Conservation (phyloP, 2,329 filamentous ascomycete species). For the Aureobasidium sp. region DNA sequence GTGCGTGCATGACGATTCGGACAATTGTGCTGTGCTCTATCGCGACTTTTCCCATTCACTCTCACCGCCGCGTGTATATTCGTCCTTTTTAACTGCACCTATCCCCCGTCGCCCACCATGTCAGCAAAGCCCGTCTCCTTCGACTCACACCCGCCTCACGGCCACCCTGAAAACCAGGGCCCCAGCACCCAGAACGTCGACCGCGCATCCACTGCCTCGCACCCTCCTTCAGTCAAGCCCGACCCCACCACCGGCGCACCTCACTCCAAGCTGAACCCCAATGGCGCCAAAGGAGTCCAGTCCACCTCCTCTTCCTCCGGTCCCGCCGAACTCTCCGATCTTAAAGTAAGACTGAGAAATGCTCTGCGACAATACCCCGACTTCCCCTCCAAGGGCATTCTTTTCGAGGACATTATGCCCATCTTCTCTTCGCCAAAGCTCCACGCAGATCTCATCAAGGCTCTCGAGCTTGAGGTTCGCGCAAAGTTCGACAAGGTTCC, state of each 20-base stretch:
- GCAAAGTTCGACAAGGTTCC: constrained; percentile 46
- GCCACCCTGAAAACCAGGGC: constrained; percentile 21
- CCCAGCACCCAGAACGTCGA: constrained; percentile 20
- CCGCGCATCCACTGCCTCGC: constrained; percentile 24
- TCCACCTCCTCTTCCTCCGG: constrained; percentile 41
- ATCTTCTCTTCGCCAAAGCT: constrained; percentile 18
- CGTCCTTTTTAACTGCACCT: neutral
- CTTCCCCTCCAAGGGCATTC: constrained; percentile 84
- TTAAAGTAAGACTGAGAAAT: constrained; percentile 59
- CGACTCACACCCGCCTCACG: constrained; percentile 21
- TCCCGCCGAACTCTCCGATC: constrained; percentile 49
- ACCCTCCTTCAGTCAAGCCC: constrained; percentile 23
- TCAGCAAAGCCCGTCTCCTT: constrained; percentile 20
- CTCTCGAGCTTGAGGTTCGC: constrained; percentile 74
- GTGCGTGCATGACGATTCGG: neutral
- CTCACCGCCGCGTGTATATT: neutral
- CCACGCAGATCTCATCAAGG: constrained; percentile 56
- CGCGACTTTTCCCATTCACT: neutral
- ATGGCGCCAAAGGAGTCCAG: constrained; percentile 36
- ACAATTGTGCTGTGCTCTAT: neutral
- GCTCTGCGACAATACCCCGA: constrained; percentile 80
- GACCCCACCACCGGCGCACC: constrained; percentile 23
- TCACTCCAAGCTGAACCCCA: constrained; percentile 15
- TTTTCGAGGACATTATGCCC: constrained; percentile 94
- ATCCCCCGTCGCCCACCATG: constrained; percentile 17